Evolutionary conservation across 257 asterid species (phyloP).

Genomic region (Cruciata laevipes): DNA sequence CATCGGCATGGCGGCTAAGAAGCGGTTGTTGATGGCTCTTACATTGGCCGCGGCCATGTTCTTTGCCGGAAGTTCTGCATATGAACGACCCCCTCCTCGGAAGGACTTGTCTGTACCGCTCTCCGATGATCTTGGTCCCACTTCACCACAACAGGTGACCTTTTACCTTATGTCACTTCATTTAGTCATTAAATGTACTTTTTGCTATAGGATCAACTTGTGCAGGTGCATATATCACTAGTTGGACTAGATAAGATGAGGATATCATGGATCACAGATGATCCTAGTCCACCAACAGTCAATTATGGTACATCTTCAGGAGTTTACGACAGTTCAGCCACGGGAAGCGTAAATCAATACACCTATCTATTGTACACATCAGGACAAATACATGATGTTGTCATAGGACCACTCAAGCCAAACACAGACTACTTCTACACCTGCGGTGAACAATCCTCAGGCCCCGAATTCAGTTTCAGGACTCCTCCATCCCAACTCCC

Average conservation of each 20-base stretch:
- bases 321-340: conserved; percentile 32
- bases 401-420: conserved; percentile 64
- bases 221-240: conserved; percentile 70
- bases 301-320: conserved; percentile 51
- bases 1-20: conserved; percentile 12
- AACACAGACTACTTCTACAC: conserved; percentile 48
- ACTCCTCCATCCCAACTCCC: conserved; percentile 58
- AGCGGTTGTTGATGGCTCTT: neutral
- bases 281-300: conserved; percentile 34
- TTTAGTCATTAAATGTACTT: too few species aligned
- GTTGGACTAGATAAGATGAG: conserved; percentile 50
- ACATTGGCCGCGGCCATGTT: conserved; percentile 1
- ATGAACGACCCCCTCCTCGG: conserved; percentile 37
- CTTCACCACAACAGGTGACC: conserved; percentile 45
- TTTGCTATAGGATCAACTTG: too few species aligned
- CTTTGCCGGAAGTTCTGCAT: conserved; percentile 22
- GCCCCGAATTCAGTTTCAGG: conserved; percentile 43
- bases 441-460: conserved; percentile 25
- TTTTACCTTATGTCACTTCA: neutral
- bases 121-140: conserved; percentile 14
- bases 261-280: conserved; percentile 49
- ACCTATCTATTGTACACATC: conserved; percentile 35
- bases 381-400: conserved; percentile 55
- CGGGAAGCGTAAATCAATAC: conserved; percentile 36
- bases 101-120: conserved; percentile 16